Evolutionary conservation across 371 early-diverging fungal genomes (phyloP).

Genomic region (Gilbertella persicaria): DNA sequence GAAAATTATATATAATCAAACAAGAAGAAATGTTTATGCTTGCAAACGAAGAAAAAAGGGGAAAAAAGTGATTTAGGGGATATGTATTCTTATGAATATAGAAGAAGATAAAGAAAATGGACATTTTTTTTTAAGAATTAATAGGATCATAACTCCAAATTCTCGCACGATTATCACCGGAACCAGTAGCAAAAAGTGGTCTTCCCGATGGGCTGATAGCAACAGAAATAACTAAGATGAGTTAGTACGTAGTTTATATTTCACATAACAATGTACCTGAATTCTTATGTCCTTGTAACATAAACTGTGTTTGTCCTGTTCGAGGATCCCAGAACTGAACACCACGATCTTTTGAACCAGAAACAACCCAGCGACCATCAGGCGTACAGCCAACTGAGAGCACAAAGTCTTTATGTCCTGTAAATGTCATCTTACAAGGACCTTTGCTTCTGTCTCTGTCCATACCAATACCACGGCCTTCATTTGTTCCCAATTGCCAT

Average conservation of each 20-base stretch:
- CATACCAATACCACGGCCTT: conserved; percentile 26
- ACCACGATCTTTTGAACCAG: conserved; percentile 94
- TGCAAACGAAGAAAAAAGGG: neutral
- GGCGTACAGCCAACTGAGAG: conserved; percentile 93
- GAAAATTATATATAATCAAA: neutral
- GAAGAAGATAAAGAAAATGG: neutral
- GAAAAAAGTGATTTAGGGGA: neutral
- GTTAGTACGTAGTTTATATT: neutral
- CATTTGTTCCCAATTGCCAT: conserved; percentile 74
- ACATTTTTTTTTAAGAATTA: conserved; percentile 1
- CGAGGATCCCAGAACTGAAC: conserved; percentile 95
- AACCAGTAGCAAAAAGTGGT: conserved; percentile 94
- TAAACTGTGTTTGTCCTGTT: conserved; percentile 79
- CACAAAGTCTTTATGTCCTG: conserved; percentile 88
- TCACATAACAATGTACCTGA: too few relatives aligned
- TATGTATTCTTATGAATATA: conserved; percentile 2
- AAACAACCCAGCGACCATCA: conserved; percentile 91
- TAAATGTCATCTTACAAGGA: conserved; percentile 57
- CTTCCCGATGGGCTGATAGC: conserved; percentile 79
- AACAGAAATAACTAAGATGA: conserved; percentile 84
- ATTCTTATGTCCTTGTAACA: conserved; percentile 96
- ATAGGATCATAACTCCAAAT: conserved; percentile 82
- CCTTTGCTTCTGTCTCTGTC: conserved; percentile 38
- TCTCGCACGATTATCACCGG: conserved; percentile 92
- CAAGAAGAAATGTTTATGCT: neutral